phyloP scores from a whole-genome alignment of 2,329 filamentous ascomycete genomes.

The Elsinoe australis region DNA sequence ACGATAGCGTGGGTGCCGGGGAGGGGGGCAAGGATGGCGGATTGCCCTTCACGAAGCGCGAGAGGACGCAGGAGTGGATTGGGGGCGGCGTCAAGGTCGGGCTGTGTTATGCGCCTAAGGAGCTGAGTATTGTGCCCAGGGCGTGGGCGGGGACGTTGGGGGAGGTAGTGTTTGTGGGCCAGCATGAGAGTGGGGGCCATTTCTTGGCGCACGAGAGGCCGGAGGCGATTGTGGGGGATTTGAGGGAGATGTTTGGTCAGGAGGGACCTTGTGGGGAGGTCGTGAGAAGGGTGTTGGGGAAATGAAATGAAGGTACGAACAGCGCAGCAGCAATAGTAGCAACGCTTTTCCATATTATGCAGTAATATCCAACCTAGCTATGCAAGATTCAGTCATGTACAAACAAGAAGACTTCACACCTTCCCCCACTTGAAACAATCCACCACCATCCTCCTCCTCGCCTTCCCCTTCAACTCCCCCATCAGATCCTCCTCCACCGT shows the following conservation, averaged over 20 bases:
- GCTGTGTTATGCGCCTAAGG: slow-evolving; percentile 51
- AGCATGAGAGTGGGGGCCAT: slow-evolving; percentile 47
- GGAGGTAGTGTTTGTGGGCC: slow-evolving; percentile 50
- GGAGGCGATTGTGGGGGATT: slow-evolving; percentile 42
- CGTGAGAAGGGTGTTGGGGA: neutral
- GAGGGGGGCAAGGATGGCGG: slow-evolving; percentile 14
- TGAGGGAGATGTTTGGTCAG: slow-evolving; percentile 50
- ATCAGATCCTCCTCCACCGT: slow-evolving; percentile 23
- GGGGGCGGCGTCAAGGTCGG: slow-evolving; percentile 44
- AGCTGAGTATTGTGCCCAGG: slow-evolving; percentile 48
- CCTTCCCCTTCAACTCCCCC: slow-evolving; percentile 22
- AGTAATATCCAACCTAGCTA: too few species aligned
- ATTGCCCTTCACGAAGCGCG: slow-evolving; percentile 23
- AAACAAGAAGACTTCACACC: slow-evolving; percentile 27
- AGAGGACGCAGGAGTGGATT: slow-evolving; percentile 37
- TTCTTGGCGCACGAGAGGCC: slow-evolving; percentile 54
- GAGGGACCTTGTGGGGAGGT: slow-evolving; percentile 23
- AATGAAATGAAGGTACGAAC: too few species aligned
- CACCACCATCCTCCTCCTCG: slow-evolving; percentile 24
- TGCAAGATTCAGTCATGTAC: too few species aligned
- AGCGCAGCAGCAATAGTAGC: too few species aligned
- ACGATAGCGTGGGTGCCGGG: slow-evolving; percentile 28
- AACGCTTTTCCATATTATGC: too few species aligned
- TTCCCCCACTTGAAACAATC: slow-evolving; percentile 29
- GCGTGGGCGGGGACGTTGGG: slow-evolving; percentile 53